Evolutionary conservation across 805 yeast species (phyloP).

Genomic region (Suhomyces prunicola): DNA sequence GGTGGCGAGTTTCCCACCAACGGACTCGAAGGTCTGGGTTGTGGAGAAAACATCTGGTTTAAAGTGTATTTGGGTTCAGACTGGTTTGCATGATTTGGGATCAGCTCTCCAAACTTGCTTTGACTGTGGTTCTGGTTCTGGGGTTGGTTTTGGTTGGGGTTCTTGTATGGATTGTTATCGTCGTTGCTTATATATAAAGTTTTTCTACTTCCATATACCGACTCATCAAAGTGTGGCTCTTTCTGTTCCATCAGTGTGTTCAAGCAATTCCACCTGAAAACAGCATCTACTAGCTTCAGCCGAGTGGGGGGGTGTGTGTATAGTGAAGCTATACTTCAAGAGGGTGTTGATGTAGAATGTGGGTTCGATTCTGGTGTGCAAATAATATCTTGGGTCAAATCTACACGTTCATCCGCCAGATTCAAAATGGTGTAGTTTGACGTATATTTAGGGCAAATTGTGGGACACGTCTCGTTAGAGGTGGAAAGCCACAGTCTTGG

Average conservation of each 20-base stretch:
- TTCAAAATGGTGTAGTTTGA: background rate
- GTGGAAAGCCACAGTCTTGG: background rate
- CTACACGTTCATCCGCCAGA: background rate
- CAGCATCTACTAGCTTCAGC: background rate
- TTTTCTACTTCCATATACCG: constrained; percentile 3
- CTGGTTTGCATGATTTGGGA: background rate
- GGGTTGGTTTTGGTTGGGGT: background rate
- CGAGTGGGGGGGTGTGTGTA: background rate
- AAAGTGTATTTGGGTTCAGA: constrained; percentile 2
- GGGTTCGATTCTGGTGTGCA: background rate
- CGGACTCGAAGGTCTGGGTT: constrained; percentile 11
- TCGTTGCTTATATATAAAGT: constrained; percentile 3
- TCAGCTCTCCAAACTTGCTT: background rate
- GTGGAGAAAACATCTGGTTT: constrained; percentile 12
- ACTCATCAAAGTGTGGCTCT: constrained; percentile 12
- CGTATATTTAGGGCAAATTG: background rate
- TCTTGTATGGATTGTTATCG: background rate
- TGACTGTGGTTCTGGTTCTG: background rate
- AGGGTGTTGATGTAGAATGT: background rate
- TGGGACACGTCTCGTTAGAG: background rate
- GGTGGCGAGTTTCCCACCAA: constrained; percentile 9
- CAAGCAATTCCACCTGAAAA: background rate
- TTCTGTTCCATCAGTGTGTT: constrained; percentile 7
- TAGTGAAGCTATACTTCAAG: background rate
- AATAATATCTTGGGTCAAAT: background rate